Evolutionary conservation across 768 basidiomycete genomes (phyloP), one percentile per base, ranked within the genome.

Genomic region (Naganishia randhawae): DNA sequence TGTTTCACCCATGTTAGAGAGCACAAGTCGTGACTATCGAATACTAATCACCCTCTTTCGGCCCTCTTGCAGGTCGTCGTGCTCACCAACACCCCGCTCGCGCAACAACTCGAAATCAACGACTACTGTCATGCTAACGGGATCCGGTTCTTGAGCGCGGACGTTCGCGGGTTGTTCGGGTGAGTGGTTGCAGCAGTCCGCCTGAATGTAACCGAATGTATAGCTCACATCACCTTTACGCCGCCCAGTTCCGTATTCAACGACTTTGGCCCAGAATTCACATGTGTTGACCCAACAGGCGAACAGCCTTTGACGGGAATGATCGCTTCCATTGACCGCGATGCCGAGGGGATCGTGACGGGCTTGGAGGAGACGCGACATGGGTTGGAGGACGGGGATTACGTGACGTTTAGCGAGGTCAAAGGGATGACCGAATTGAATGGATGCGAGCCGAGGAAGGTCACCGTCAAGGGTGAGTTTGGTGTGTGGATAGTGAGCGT

Each of bases 341-440:
- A 87, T 69, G 83, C 84, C 51, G 92, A 96, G 63, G 94, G 89
- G n/a, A 81, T 98, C 25, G 95, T 98, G 8, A 96, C 95, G 13
- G 96, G 93, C 78, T 82, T 97, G 68, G 96, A 99, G 73, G 96
- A 99, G 82, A 89, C 95, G 13, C 86, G 96, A 68, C 96, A 98
- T 79, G 96, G 96, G 22, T 85, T 99, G n/a, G 93, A 97, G 79
- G 96, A 98, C 78, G 96, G 96, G 17, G 92, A 98, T 77, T 98
- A 88, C 74, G 94, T 98, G 27, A 94, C 96, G 5, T 98, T 99
- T 82, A 85, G 86, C 19, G 96, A 99, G 81, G 87, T 99, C 29
- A 89, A 94, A 80, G 96, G 96, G 39, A 95, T 96, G 92, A 83
- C 85, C 29, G 90, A 91, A 75, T 81, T 97, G 35, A 97, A 98